Conservation (phyloP, 2,329 filamentous ascomycete genomes). For the Colletotrichum sp. region DNA sequence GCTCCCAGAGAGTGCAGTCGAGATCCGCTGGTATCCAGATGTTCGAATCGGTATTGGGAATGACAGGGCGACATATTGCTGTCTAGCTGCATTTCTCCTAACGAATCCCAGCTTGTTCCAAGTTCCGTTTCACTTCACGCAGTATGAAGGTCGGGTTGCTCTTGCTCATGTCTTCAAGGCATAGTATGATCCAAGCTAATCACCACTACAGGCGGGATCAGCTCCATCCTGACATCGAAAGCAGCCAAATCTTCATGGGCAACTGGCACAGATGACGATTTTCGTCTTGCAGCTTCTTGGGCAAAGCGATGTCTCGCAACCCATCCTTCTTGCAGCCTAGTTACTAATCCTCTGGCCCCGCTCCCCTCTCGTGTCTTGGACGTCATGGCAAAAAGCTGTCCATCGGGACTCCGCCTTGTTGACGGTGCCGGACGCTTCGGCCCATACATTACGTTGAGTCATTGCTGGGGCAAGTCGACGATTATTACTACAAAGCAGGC, state of each 20-base stretch:
- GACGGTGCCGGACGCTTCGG: accelerated
- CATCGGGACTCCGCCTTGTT: background rate
- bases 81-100: background rate
- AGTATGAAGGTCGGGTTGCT: background rate
- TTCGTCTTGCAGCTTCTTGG: background rate
- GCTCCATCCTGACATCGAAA: accelerated
- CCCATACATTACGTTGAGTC: accelerated
- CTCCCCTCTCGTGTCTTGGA: background rate
- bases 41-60: accelerated
- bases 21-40: background rate
- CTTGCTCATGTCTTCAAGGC: too few species aligned
- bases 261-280: background rate
- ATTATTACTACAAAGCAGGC: background rate
- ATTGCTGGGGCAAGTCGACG: background rate
- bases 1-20: background rate
- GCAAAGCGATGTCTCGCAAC: background rate
- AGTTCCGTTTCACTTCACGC: background rate
- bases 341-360: background rate
- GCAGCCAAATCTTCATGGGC: accelerated
- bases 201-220: too few species aligned
- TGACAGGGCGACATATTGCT: background rate
- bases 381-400: accelerated
- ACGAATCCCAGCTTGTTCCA: background rate
- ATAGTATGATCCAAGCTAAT: too few species aligned
- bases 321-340: accelerated